Evolutionary conservation across 495 filamentous ascomycete species (phyloP).

Genomic region (Aspergillus biplanus): DNA sequence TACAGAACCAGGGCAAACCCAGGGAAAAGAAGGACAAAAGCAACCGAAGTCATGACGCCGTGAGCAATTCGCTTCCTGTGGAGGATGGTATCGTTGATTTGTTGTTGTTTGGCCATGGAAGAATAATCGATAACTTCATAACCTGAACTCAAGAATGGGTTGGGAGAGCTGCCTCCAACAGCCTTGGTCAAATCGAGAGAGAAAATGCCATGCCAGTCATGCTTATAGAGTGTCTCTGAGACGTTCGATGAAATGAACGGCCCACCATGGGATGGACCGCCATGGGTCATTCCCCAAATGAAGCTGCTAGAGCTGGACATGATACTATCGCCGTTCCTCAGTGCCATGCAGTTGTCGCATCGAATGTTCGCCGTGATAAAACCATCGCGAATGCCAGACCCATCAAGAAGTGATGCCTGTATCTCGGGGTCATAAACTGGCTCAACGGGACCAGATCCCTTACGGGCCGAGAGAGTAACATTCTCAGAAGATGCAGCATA

Average conservation of each 20-base stretch:
- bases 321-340: conserved; percentile 55
- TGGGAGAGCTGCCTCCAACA: conserved; percentile 55
- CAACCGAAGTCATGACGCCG: conserved; percentile 38
- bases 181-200: conserved; percentile 58
- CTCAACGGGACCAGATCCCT: conserved; percentile 47
- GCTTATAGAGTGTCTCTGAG: conserved; percentile 54
- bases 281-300: conserved; percentile 63
- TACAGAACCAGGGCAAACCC: conserved; percentile 47
- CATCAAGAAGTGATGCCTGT: conserved; percentile 54
- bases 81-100: conserved; percentile 23
- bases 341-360: conserved; percentile 55
- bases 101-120: conserved; percentile 17
- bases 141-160: conserved; percentile 55
- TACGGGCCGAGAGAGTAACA: conserved; percentile 62
- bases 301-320: conserved; percentile 49
- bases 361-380: conserved; percentile 65
- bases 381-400: conserved; percentile 55
- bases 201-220: conserved; percentile 58
- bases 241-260: conserved; percentile 54
- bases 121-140: conserved; percentile 16
- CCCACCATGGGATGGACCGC: conserved; percentile 49
- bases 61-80: conserved; percentile 40
- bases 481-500: conserved; percentile 60
- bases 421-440: conserved; percentile 53
- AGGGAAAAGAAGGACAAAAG: conserved; percentile 49